A percentile compares a stretch with the other conserved stretches of the same genome.
phyloP scores from a whole-genome alignment of 129 eudicot genomes.

The Solidago caesia region DNA sequence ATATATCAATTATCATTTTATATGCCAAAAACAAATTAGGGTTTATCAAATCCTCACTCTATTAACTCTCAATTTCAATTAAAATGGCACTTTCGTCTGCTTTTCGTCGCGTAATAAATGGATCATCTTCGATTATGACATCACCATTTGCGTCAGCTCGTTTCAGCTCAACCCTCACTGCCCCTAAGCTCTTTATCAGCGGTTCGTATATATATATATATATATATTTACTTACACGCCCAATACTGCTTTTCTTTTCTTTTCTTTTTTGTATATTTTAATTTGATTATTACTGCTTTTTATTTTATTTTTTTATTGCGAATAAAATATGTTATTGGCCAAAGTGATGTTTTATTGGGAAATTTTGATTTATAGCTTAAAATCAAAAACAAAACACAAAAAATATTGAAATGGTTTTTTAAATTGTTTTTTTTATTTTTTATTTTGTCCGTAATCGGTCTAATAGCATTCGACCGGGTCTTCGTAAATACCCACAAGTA shows the following conservation, averaged over 20 bases:
- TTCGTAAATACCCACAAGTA: no score
- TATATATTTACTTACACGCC: neutral
- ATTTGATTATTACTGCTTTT: no score
- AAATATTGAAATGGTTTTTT: no score
- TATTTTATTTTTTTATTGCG: no score
- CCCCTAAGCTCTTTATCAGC: constrained; percentile 89
- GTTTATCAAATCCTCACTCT: constrained; percentile 28
- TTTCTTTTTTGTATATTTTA: neutral
- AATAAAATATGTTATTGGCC: no score
- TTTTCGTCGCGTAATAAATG: constrained; percentile 55
- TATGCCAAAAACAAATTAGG: constrained; percentile 26
- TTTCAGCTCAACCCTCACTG: constrained; percentile 72
- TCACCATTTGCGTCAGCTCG: constrained; percentile 58
- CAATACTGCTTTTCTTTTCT: neutral
- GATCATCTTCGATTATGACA: constrained; percentile 40
- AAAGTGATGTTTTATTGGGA: no score
- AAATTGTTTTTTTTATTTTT: no score
- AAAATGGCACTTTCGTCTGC: constrained; percentile 63
- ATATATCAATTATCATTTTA: no score
- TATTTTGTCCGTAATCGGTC: no score
- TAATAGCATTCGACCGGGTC: no score
- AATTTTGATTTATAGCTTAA: no score
- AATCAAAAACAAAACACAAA: no score
- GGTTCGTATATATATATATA: constrained; percentile 39
- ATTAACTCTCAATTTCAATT: neutral